phyloP scores from a whole-genome alignment of 495 filamentous ascomycete genomes.

The Evansstolkia leycettana region DNA sequence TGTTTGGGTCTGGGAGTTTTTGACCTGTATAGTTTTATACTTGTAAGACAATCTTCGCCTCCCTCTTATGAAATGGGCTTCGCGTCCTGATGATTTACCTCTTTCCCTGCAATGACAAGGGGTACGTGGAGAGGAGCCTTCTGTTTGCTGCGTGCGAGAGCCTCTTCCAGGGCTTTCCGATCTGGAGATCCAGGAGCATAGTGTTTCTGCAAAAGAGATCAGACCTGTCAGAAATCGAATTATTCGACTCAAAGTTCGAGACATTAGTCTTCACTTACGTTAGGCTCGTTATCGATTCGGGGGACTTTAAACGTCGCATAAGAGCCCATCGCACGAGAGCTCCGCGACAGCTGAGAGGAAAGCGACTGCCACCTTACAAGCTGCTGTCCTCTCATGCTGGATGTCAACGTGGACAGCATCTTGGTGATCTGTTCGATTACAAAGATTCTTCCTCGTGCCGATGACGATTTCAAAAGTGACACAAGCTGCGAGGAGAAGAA shows the following conservation, averaged over 20 bases:
- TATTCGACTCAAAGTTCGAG: neutral
- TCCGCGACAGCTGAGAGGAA: constrained; percentile 12
- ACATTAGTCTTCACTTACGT: too few relatives aligned
- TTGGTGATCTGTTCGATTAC: constrained; percentile 3
- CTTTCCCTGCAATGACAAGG: constrained; percentile 64
- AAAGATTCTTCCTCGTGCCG: neutral
- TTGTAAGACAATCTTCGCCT: constrained; percentile 1
- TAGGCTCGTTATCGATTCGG: constrained; percentile 81
- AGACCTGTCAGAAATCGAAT: neutral
- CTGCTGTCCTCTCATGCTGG: constrained; percentile 18
- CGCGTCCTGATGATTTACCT: too few relatives aligned
- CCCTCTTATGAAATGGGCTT: too few relatives aligned
- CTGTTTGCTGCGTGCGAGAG: constrained; percentile 48
- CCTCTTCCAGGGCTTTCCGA: constrained; percentile 57
- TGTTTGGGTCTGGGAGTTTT: constrained; percentile 21
- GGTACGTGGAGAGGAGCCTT: constrained; percentile 59
- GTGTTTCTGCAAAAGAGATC: constrained; percentile 51
- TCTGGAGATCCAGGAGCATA: constrained; percentile 74
- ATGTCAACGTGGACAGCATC: constrained; percentile 24
- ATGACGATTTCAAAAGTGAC: neutral
- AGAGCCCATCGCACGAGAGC: constrained; percentile 26
- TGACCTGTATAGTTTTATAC: constrained; percentile 18
- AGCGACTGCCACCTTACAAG: constrained; percentile 13
- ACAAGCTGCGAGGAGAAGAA: neutral
- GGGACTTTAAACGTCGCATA: constrained; percentile 82